Conservation (phyloP, 441 rosid species). For the Cnidoscolus chayamansa region DNA sequence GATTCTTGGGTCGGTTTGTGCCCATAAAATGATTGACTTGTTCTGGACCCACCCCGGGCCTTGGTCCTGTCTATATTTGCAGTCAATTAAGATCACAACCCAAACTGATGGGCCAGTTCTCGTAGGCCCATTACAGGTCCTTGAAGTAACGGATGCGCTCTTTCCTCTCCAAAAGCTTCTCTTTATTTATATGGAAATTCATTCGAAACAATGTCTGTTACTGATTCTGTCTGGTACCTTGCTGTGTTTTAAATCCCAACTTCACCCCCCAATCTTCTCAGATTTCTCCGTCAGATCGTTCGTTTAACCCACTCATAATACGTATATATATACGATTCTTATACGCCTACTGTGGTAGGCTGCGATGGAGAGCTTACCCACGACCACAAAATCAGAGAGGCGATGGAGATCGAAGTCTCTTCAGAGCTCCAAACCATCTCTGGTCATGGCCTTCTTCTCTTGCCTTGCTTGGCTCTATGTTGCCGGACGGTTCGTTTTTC, state of each 20-base stretch:
- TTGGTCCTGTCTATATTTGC: too few species aligned
- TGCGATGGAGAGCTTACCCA: conserved; percentile 67
- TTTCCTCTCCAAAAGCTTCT: not conserved
- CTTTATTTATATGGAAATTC: not conserved
- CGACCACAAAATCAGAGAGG: conserved; percentile 67
- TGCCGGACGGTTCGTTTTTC: conserved; percentile 75
- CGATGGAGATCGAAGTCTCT: conserved; percentile 76
- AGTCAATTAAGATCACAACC: too few species aligned
- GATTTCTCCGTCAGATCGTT: conserved; percentile 1
- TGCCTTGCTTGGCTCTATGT: conserved; percentile 98
- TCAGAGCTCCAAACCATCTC: conserved; percentile 72
- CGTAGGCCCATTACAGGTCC: not conserved
- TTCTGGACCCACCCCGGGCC: too few species aligned
- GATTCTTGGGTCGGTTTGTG: too few species aligned
- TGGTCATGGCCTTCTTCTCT: conserved; percentile 82
- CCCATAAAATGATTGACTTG: too few species aligned
- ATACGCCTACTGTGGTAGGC: not conserved
- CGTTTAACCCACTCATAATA: not conserved
- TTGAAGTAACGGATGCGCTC: not conserved
- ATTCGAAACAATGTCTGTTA: conserved; percentile 20
- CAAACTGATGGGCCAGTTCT: not conserved
- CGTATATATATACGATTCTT: not conserved
- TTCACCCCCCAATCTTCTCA: not conserved
- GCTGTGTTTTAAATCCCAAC: not conserved
- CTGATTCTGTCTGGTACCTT: not conserved